phyloP scores from a whole-genome alignment of 768 basidiomycete species.

The Pisolithus albus region DNA sequence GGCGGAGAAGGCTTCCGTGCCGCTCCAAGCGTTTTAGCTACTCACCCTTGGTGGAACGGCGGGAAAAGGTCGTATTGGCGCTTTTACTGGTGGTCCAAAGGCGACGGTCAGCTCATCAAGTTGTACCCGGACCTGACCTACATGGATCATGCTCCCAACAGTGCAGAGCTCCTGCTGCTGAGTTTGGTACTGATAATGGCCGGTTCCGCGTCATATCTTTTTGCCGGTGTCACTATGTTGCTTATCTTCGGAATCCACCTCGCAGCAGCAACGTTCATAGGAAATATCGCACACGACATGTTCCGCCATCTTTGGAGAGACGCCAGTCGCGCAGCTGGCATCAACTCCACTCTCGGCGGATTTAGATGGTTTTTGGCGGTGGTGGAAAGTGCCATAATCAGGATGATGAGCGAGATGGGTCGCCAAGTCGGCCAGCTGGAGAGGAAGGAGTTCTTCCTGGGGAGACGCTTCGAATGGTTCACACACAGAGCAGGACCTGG shows the following conservation, averaged over 20 bases:
- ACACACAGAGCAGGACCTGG: conserved; percentile 32
- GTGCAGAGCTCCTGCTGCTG: conserved; percentile 38
- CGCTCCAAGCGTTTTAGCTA: conserved; percentile 43
- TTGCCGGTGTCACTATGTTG: conserved; percentile 7
- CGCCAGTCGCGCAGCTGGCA: conserved; percentile 22
- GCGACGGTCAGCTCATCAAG: conserved; percentile 46
- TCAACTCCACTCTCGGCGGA: conserved; percentile 32
- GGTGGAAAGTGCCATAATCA: conserved; percentile 43
- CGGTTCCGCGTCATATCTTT: conserved; percentile 13
- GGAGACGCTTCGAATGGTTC: conserved; percentile 53
- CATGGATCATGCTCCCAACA: conserved; percentile 40
- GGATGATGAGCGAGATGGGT: conserved; percentile 46
- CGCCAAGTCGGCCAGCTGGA: conserved; percentile 39
- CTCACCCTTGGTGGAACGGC: conserved; percentile 52
- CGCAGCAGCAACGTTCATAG: conserved; percentile 24
- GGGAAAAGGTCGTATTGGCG: conserved; percentile 42
- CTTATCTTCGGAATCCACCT: conserved; percentile 17
- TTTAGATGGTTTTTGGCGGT: conserved; percentile 37
- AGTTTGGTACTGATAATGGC: conserved; percentile 9
- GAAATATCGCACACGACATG: conserved; percentile 43
- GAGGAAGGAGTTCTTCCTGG: conserved; percentile 36
- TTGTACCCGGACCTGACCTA: conserved; percentile 44
- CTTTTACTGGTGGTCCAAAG: conserved; percentile 54
- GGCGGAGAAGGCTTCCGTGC: conserved; percentile 38
- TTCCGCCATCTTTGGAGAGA: conserved; percentile 43